Conservation (phyloP, 2,329 filamentous ascomycete genomes). For the Arthrobotrys musiformis region DNA sequence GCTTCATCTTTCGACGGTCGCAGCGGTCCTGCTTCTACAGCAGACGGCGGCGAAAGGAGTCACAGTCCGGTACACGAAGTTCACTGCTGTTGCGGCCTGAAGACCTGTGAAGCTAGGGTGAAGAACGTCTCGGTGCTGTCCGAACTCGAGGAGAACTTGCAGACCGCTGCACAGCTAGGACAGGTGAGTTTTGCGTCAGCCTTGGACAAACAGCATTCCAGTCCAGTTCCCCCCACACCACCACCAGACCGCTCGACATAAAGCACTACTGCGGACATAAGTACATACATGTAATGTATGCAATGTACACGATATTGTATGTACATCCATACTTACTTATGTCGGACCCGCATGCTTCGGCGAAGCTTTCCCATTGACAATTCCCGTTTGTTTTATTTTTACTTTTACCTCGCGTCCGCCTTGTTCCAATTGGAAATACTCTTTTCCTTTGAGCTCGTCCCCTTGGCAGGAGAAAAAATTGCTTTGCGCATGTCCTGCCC, state of each 20-base stretch:
- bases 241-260: conserved; percentile 5
- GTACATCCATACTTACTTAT: background rate
- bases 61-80: conserved; percentile 48
- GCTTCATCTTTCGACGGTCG: conserved; percentile 49
- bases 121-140: conserved; percentile 46
- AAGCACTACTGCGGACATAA: too few relatives aligned
- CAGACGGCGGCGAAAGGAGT: conserved; percentile 29
- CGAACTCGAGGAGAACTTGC: conserved; percentile 52
- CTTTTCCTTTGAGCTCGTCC: conserved; percentile 25
- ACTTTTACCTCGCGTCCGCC: background rate
- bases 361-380: conserved; percentile 7
- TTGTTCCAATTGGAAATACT: conserved; percentile 17
- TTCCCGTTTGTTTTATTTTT: background rate
- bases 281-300: too few relatives aligned
- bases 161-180: conserved; percentile 53
- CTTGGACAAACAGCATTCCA: conserved; percentile 36
- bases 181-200: conserved; percentile 33
- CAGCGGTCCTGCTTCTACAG: conserved; percentile 33
- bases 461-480: conserved; percentile 24
- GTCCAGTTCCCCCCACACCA: too few relatives aligned
- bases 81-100: conserved; percentile 48
- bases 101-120: conserved; percentile 45
- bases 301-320: too few relatives aligned
- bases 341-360: conserved; percentile 6
- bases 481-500: conserved; percentile 29